Base-by-base conservation (phyloP, 768 basidiomycete species). In the Vararia minispora region DNA sequence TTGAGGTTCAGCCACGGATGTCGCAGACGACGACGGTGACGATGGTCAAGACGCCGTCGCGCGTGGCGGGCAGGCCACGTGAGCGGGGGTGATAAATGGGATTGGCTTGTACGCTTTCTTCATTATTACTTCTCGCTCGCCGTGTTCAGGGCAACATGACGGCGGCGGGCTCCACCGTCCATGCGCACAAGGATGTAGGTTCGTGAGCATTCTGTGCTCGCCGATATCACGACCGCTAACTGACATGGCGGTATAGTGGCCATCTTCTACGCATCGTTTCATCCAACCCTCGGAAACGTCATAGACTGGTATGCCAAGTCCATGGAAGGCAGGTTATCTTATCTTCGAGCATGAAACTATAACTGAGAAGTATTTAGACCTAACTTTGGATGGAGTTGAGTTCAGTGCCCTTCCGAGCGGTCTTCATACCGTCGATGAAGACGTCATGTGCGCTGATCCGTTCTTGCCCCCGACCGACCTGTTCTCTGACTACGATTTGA, bases 391-490 rank as follows among this genome's bases (percentile, higher is more conserved):
- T 21, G 67, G 74, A 48, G 66, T 89, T 37, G 87, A 89, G 56
- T 90, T 87, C 56, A 86, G 72, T 48, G 74, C 75, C 5, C 65
- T 90, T 9, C 87, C 87, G 0, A 87, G 84, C 45, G 86, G 86
- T 1, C 62, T 90, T 4, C 87, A 90, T 56, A 62, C 78, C 0
- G 72, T 89, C 17, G 84, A 87, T 48, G 68, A 71, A 25, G 86
- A 89, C 52, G 76, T 85, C 18, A 70, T 90, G 83, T 87, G 55
- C 51, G 79, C 61, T n/a, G n/a, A n/a, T n/a, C n/a, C n/a, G n/a
- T 18, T 27, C 16, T 11, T 28, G 36, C 12, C 9, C 23, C n/a
- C 33, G 24, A 28, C 29, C 37, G 36, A 9, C 26, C 18, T 28
- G 36, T 22, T 23, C 28, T 46, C 28, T 24, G 40, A 30, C 32